Base-by-base conservation (phyloP, 495 filamentous ascomycete species). In the Penicillium canariense region DNA sequence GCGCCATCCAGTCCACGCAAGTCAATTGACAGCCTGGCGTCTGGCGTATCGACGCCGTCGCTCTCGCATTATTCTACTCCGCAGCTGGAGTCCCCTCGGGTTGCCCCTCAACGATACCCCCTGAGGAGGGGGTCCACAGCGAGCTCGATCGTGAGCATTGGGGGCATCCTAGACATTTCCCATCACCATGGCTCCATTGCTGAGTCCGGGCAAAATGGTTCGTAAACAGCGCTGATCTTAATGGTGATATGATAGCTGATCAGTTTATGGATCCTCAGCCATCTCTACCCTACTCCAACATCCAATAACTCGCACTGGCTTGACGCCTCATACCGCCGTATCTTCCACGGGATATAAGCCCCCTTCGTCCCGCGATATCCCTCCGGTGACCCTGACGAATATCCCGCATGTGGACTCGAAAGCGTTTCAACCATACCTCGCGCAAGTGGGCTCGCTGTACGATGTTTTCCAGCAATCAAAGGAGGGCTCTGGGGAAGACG, bases 201-300 rank as follows among this genome's bases (percentile, higher is more conserved):
- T 32, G 91, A 97, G 63, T 81, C 84, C 5, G 84, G 85, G 7
- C 87, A 90, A 57, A 96, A 96, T 82, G 90, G 86, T 87, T 64
- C 36, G 74, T 62, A 26, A 3, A 4, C 1, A 12, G 5, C 3
- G 3, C 5, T 7, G 14, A 9, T 49, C 27, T 22, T 50, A n/a
- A 23, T 20, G n/a, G 7, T 54, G 12, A 5, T 27, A 23, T 22
- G 12, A 46, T 32, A 18, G 38, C 36, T 65, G 28, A 56, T 44
- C 7, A 9, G 25, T 43, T 44, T 40, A 63, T 23, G 53, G 22
- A 48, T 44, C 5, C 12, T 5, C 63, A 90, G 89, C 94, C 54
- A 97, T 99, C 63, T 96, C 94, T 22, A 94, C 88, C 3, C 81
- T 99, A 12, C 80, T 97, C 17, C 91, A 96, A 64, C 84, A 90